Base-by-base conservation (phyloP, 805 yeast genomes). In the Saturnispora saitoi region DNA sequence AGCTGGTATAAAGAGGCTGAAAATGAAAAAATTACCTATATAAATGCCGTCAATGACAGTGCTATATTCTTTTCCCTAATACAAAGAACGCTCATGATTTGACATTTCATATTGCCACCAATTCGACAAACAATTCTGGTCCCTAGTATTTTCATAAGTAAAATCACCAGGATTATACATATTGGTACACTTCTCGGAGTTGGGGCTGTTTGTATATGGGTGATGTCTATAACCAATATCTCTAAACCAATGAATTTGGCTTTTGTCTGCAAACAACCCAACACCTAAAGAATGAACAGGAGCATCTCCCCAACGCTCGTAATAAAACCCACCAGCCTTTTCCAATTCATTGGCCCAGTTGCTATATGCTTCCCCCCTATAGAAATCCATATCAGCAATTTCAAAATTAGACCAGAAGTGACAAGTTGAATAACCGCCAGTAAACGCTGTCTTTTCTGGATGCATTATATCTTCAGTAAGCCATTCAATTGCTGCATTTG, bases 261-360 rank as follows among this genome's bases (percentile, higher is more conserved):
- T 62, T 56, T 77, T 81, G 56, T 83, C 88, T 7, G 82, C 86
- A 60, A 88, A 85, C 45, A 86, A 60, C 7, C 79, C 77, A 32
- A 86, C 64, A 0, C 91, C 95, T 40, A 88, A 58, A 3, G 89
- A 78, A 61, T 86, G 93, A 1, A 87, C 93, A 0, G 95, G 95
- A 0, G 95, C 95, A 68, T 87, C 96, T 3, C 95, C 95, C 95
- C 95, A 87, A 49, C 95, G 67, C 63, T 89, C 96, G 58, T 88
- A 88, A 63, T 86, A 88, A 58, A 87, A 87, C 4, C 91, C 91
- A 17, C 95, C 93, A 1, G 80, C 65, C 3, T 70, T 52, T 49
- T 87, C 95, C 36, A 88, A 66, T 57, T 70, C 67, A 30, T 81
- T 67, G 58, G 82, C 77, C 78, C 84, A 87, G 11, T 66, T 65